Base-by-base conservation (phyloP, 345 rosid genomes). In the Camelina neglecta region DNA sequence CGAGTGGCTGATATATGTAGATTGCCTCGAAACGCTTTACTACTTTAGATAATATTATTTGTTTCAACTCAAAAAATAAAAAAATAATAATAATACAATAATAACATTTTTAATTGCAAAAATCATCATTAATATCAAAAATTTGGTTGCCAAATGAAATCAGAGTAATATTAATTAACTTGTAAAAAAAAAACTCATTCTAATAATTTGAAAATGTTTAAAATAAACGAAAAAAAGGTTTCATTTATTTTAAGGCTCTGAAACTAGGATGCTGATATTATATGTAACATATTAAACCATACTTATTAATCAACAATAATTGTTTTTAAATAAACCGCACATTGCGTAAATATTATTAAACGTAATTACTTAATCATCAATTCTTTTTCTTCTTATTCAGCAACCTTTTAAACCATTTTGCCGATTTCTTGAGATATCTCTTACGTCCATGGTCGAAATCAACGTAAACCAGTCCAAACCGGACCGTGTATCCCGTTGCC, bases 21-120 rank as follows among this genome's bases (percentile, higher is more conserved):
- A 51, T 61, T 55, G 60, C 72, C 49, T 74, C 57, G 56, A 50
- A 23, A 51, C 35, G 44, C 42, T 41, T 15, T 74, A 11, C 66
- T 61, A 74, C 55, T 67, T 29, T 50, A 74, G 75, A 76, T 76
- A 75, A 50, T 8, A 38, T 35, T 38, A 67, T 50, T 33, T 29
- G 8, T 41, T 53, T 63, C 8, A 23, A 38, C 61, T 29, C 31
- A 29, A 29, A 29, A 29, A 21, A 21, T 0, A 21, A 21, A 21
- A 21, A 21, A 8, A 7, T 1, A 45, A 61, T 31, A 4, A 4
- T 29, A 29, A 35, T 7, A 18, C 3, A 23, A 15, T 13, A 3
- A 39, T 2, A 31, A 5, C 35, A 31, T 31, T 4, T 31, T 31
- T 31, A 4, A 21, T 31, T 31, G 6, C 7, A 31, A 31, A 31